Base-by-base conservation (phyloP, 805 yeast genomes). In the Lachancea nothofagi region DNA sequence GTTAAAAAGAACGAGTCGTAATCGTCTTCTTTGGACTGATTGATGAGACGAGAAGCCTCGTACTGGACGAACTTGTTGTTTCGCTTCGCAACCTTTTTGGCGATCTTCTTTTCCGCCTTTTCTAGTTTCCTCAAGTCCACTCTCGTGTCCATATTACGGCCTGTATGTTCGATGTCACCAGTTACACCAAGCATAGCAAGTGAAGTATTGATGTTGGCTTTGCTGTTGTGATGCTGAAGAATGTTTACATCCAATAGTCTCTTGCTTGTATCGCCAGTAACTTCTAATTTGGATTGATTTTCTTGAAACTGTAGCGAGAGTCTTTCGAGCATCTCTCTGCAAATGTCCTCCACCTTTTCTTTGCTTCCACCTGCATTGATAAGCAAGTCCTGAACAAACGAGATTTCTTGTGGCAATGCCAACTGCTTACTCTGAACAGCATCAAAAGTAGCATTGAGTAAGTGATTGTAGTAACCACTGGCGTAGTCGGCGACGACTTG, bases 111-210 rank as follows among this genome's bases (percentile, higher is more conserved):
- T 69, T 93, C 99, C 42, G 96, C 98, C 64, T 90, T 93, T 59
- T 89, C 96, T 54, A 93, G 78, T 65, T 93, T 93, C 78, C 88
- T 89, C 72, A 83, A 83, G 63, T 93, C 98, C 30, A 93, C 99
- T 56, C 94, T 77, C 32, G 94, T 80, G 62, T 93, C 97, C 69
- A 88, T 83, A 50, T 82, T 79, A 64, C 96, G 77, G 42, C 96
- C 96, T 0, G 95, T 73, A 47, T 89, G 94, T 47, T 89, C 96
- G 49, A 93, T 82, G 57, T 88, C 96, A 45, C 78, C 75, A 12
- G 82, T 73, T 12, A 88, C 87, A 54, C 86, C 87, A 40, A 87
- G 64, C 50, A 85, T 65, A 5, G 86, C 88, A 49, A 88, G 71
- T 3, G 89, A 79, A 3, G 88, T 72, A 56, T 82, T 81, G 51